Conservation (phyloP, 1,284 basidiomycete genomes). For the Singerocomus rubriflavus region DNA sequence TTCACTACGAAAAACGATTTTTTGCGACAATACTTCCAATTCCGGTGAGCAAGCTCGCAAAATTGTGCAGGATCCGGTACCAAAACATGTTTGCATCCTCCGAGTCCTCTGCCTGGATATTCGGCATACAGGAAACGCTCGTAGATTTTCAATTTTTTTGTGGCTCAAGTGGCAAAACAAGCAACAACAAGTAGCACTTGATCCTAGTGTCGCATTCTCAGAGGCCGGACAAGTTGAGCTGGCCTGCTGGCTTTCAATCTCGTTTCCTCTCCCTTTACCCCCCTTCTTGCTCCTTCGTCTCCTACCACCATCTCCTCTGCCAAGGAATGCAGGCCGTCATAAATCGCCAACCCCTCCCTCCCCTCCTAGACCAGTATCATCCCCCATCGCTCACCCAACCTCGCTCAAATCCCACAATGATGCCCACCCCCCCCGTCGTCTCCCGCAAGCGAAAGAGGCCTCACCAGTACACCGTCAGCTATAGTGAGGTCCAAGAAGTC, state of each 20-base stretch:
- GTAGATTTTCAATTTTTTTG: constrained; percentile 3
- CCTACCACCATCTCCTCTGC: constrained; percentile 46
- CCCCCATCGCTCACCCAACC: constrained; percentile 42
- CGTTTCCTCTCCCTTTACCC: constrained; percentile 16
- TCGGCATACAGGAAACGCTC: not conserved
- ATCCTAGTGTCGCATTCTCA: constrained; percentile 37
- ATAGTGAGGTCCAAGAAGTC: constrained; percentile 81
- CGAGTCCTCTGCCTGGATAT: not conserved
- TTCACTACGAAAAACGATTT: constrained; percentile 23
- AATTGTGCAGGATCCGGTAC: constrained; percentile 8
- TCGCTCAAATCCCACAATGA: constrained; percentile 42
- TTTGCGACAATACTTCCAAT: constrained; percentile 6
- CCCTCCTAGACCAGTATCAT: constrained; percentile 57
- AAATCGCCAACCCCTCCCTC: constrained; percentile 53
- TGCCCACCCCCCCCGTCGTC: constrained; percentile 61
- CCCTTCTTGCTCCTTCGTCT: constrained; percentile 24
- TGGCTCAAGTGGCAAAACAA: constrained; percentile 24
- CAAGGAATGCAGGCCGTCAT: constrained; percentile 65
- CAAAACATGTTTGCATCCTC: constrained; percentile 4
- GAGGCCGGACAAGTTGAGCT: constrained; percentile 30
- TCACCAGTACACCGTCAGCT: constrained; percentile 74
- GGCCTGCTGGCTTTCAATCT: constrained; percentile 39
- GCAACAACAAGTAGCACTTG: constrained; percentile 30
- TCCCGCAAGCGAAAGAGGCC: constrained; percentile 80
- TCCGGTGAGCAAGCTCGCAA: constrained; percentile 2